Evolutionary conservation across 495 filamentous ascomycete species (phyloP).

Genomic region (Letharia columbiana): DNA sequence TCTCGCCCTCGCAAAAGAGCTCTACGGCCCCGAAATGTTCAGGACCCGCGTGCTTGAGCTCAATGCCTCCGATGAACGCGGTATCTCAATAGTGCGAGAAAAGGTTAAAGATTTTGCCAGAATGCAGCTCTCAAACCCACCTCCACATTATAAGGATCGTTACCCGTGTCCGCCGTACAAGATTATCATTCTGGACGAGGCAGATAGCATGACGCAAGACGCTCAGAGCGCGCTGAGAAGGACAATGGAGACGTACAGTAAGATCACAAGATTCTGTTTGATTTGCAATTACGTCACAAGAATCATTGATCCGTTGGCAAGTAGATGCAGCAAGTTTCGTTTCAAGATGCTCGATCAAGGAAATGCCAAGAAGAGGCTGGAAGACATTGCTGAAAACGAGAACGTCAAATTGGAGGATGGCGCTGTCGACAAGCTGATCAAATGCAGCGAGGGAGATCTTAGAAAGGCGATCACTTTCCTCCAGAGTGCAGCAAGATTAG

Average conservation of each 20-base stretch:
- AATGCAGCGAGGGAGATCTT: slow-evolving; percentile 86
- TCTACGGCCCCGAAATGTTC: slow-evolving; percentile 92
- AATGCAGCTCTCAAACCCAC: slow-evolving; percentile 80
- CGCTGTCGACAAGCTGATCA: slow-evolving; percentile 72
- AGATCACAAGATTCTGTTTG: slow-evolving; percentile 93
- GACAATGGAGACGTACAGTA: slow-evolving; percentile 96
- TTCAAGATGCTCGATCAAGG: slow-evolving; percentile 91
- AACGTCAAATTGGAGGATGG: slow-evolving; percentile 65
- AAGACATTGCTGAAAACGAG: slow-evolving; percentile 73
- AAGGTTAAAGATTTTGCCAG: slow-evolving; percentile 98
- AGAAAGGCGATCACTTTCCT: slow-evolving; percentile 93
- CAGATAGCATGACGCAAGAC: slow-evolving; percentile 98
- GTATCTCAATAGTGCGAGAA: slow-evolving; percentile 92
- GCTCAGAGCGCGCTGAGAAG: slow-evolving; percentile 85
- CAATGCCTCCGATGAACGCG: slow-evolving; percentile 97
- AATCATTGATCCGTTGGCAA: slow-evolving; percentile 93
- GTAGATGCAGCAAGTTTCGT: slow-evolving; percentile 89
- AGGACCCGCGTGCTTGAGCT: slow-evolving; percentile 92
- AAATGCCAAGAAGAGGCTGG: slow-evolving; percentile 63
- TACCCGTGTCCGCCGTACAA: slow-evolving; percentile 98
- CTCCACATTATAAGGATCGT: slow-evolving; percentile 56
- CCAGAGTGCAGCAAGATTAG: slow-evolving; percentile 78
- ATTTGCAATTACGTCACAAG: slow-evolving; percentile 98
- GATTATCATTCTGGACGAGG: slow-evolving; percentile 95
- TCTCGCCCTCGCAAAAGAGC: slow-evolving; percentile 89